These are phyloP conservation scores for Narthecium ossifragum DNA, from an alignment of 106 monocot species.

Conservation along the genomic window DNA sequence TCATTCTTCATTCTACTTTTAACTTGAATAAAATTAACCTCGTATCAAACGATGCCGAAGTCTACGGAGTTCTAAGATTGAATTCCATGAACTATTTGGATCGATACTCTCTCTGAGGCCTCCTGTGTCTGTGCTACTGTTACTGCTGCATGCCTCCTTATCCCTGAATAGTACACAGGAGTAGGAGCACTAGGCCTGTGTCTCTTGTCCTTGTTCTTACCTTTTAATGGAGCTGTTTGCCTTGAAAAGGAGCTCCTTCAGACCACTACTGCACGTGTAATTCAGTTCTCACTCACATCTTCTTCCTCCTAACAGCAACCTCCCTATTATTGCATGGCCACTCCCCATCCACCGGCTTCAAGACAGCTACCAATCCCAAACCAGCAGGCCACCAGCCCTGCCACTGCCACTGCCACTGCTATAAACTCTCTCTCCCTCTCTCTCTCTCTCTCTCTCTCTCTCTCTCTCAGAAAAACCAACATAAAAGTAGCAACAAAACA, in stretches of 20 bases:
- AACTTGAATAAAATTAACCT: no score
- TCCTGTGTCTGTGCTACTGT: no score
- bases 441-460: background rate
- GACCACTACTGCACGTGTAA: conserved; percentile 15
- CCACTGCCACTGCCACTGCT: background rate
- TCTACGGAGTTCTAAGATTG: no score
- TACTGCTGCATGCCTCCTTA: background rate
- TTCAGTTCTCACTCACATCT: background rate
- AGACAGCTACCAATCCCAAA: conserved; percentile 4
- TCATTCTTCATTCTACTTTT: no score
- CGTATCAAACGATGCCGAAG: no score
- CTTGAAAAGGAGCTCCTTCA: conserved; percentile 21
- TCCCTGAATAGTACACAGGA: background rate
- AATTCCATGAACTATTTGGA: no score
- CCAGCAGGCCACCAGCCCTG: background rate
- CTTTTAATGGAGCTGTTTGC: conserved; percentile 5
- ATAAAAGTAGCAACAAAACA: no score
- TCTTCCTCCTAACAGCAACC: conserved; percentile 10
- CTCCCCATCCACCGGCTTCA: no score
- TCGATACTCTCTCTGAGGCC: no score
- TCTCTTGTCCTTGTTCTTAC: background rate
- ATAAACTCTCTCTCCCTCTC: background rate
- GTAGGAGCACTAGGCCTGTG: background rate
- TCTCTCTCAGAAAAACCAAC: background rate
- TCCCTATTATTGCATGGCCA: no score